Evolutionary conservation across 2,329 filamentous ascomycete genomes (phyloP).

Genomic region (Passalora sequoiae): DNA sequence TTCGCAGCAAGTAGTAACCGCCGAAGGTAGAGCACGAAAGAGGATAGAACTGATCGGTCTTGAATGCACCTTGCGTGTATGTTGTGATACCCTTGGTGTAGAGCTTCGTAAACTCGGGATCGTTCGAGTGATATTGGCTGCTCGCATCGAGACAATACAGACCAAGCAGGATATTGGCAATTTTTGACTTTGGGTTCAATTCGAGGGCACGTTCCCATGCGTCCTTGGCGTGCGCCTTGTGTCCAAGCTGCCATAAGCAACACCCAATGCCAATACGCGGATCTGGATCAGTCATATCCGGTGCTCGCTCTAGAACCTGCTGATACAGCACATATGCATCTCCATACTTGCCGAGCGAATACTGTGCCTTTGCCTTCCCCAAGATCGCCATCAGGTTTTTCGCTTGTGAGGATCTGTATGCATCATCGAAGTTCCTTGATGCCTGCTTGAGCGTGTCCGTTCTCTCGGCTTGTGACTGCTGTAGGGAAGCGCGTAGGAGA

Average conservation of each 20-base stretch:
- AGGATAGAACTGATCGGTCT: slow-evolving; percentile 84
- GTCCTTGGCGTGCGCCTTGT: slow-evolving; percentile 83
- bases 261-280: slow-evolving; percentile 93
- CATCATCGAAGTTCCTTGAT: slow-evolving; percentile 91
- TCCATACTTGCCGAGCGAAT: slow-evolving; percentile 77
- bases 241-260: slow-evolving; percentile 94
- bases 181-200: slow-evolving; percentile 76
- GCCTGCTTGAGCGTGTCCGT: slow-evolving; percentile 78
- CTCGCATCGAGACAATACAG: slow-evolving; percentile 86
- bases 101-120: slow-evolving; percentile 74
- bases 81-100: slow-evolving; percentile 94
- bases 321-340: slow-evolving; percentile 84
- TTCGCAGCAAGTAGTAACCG: slow-evolving; percentile 79
- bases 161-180: slow-evolving; percentile 83
- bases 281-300: slow-evolving; percentile 83
- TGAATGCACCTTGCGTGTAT: slow-evolving; percentile 90
- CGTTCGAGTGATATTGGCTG: slow-evolving; percentile 73
- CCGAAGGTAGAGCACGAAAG: slow-evolving; percentile 88
- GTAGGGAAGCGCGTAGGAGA: slow-evolving; percentile 79
- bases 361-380: slow-evolving; percentile 81
- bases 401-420: slow-evolving; percentile 73
- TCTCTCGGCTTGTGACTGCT: slow-evolving; percentile 62
- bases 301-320: slow-evolving; percentile 77
- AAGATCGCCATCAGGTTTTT: slow-evolving; percentile 89
- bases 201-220: slow-evolving; percentile 88